Evolutionary conservation across 345 rosid genomes (phyloP).

Genomic region (Eucalyptus rudis): DNA sequence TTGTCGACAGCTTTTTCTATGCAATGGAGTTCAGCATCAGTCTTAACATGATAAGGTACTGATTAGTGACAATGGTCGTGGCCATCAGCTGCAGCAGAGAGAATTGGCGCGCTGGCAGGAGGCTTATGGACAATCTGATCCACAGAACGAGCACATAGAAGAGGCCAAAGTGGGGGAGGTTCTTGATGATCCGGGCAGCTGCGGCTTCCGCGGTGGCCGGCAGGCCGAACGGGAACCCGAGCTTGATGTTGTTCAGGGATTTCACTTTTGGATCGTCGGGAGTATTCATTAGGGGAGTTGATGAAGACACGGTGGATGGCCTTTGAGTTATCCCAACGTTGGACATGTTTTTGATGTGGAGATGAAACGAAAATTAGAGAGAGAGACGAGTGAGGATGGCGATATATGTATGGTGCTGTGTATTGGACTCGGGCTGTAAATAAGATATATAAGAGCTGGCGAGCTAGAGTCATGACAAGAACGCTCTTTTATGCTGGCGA

Average conservation of each 20-base stretch:
- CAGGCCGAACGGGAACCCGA: neutral
- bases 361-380: neutral
- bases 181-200: neutral
- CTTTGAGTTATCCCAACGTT: neutral
- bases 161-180: slow-evolving; percentile 3
- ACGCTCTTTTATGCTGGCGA: neutral
- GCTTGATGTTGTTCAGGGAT: neutral
- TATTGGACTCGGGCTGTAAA: neutral
- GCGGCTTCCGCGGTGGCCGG: neutral
- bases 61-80: neutral
- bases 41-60: neutral
- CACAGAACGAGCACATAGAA: slow-evolving; percentile 5
- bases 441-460: neutral
- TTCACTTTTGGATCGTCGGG: neutral
- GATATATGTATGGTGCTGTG: neutral
- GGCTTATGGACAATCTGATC: slow-evolving; percentile 2
- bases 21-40: neutral
- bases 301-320: neutral
- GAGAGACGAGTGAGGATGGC: neutral
- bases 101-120: neutral
- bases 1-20: neutral
- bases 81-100: neutral
- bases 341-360: neutral
- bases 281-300: neutral
- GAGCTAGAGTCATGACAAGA: neutral